Evolutionary conservation across 192 early-diverging fungal species (phyloP).

Genomic region (Coemansia sp.): DNA sequence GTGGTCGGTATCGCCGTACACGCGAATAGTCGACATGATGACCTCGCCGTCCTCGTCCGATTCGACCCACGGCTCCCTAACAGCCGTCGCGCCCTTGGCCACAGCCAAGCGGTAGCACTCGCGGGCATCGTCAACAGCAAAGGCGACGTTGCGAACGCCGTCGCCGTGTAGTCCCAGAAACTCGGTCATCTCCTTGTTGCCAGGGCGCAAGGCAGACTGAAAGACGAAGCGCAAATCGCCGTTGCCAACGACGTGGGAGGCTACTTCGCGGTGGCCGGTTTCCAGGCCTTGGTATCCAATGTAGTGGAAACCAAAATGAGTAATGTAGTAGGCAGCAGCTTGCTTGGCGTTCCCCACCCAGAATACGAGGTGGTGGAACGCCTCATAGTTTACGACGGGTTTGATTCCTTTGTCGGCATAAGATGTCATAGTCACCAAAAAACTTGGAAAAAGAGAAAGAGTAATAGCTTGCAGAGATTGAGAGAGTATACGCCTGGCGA

Average conservation of each 20-base stretch:
- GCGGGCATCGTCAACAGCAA: slow-evolving; percentile 80
- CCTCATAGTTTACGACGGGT: slow-evolving; percentile 63
- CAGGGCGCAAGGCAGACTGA: slow-evolving; percentile 86
- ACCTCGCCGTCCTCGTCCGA: slow-evolving; percentile 85
- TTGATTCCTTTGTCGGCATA: slow-evolving; percentile 60
- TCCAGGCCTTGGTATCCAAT: slow-evolving; percentile 95
- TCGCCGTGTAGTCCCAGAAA: slow-evolving; percentile 84
- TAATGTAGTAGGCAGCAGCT: slow-evolving; percentile 91
- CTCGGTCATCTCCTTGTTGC: slow-evolving; percentile 64
- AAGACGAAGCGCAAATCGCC: slow-evolving; percentile 84
- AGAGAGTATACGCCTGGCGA: too few species aligned
- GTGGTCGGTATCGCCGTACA: slow-evolving; percentile 96
- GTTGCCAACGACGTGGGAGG: slow-evolving; percentile 83
- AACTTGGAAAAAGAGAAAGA: neutral
- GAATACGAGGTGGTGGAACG: slow-evolving; percentile 80
- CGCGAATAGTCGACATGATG: slow-evolving; percentile 85
- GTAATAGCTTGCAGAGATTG: neutral
- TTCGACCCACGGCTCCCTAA: slow-evolving; percentile 78
- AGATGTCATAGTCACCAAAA: slow-evolving; percentile 58
- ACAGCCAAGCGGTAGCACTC: slow-evolving; percentile 81
- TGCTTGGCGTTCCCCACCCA: slow-evolving; percentile 94
- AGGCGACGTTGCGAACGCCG: slow-evolving; percentile 93
- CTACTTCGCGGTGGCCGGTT: slow-evolving; percentile 85
- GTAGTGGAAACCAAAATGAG: slow-evolving; percentile 90
- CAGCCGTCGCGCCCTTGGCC: slow-evolving; percentile 76